Evolutionary conservation across 1,284 basidiomycete genomes (phyloP).

Genomic region (Trametes pubescens): DNA sequence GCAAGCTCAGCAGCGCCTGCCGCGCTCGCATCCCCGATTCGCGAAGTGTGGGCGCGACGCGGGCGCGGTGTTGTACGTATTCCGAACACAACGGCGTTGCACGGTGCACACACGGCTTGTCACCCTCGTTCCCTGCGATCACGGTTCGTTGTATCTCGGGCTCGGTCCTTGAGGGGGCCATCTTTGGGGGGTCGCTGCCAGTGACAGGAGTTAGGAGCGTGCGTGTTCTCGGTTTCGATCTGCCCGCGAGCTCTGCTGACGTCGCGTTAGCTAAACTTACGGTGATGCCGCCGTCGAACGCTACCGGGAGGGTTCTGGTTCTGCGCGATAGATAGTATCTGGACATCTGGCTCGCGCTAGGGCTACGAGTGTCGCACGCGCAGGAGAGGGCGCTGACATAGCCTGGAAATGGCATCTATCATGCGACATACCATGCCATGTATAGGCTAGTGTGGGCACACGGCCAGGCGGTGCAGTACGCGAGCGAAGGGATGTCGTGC

Average conservation of each 20-base stretch:
- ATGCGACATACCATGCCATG: slow-evolving; percentile 10
- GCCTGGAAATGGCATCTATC: background rate
- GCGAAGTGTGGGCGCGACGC: slow-evolving; percentile 9
- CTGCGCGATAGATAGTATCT: background rate
- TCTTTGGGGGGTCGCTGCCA: background rate
- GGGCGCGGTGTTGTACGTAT: slow-evolving; percentile 19
- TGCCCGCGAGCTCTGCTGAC: slow-evolving; percentile 2
- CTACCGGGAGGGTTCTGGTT: background rate
- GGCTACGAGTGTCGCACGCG: background rate
- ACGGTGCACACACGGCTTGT: slow-evolving; percentile 19
- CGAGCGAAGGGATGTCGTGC: background rate
- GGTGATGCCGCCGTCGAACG: background rate
- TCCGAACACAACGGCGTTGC: slow-evolving; percentile 17
- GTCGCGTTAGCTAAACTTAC: background rate
- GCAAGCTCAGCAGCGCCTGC: background rate
- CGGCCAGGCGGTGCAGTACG: background rate
- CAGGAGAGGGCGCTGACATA: background rate
- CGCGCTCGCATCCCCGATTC: background rate
- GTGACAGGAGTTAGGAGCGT: slow-evolving; percentile 4
- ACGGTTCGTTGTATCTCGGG: slow-evolving; percentile 8
- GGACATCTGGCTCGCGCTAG: background rate
- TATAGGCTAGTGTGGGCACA: slow-evolving; percentile 12
- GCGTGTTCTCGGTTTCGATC: slow-evolving; percentile 4
- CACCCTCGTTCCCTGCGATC: slow-evolving; percentile 22
- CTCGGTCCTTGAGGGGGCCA: background rate